Evolutionary conservation across 108 stramenopile genomes (phyloP).

Genomic region (Bacterosira constricta): DNA sequence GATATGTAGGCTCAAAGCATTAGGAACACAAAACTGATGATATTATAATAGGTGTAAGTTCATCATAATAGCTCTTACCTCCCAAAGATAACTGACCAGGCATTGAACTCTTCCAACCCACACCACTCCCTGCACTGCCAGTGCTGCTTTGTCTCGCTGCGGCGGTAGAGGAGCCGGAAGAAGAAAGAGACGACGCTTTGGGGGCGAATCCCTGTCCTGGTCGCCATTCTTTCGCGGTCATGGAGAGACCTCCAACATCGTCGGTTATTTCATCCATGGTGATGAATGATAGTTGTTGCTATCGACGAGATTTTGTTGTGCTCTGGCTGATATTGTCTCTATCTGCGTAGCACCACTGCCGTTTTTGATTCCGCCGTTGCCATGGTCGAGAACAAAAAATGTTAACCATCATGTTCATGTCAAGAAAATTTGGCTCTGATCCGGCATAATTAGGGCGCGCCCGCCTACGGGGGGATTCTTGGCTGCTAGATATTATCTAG

Average conservation of each 20-base stretch:
- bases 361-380: too few relatives aligned
- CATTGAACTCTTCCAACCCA: neutral
- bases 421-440: too few relatives aligned
- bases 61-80: conserved; percentile 15
- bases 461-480: too few relatives aligned
- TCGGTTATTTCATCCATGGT: conserved; percentile 34
- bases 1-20: neutral
- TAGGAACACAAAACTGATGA: neutral
- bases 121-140: conserved; percentile 12
- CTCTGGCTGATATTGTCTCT: too few relatives aligned
- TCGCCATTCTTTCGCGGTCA: conserved; percentile 47
- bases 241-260: conserved; percentile 23
- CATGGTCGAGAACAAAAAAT: too few relatives aligned
- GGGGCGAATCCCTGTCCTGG: conserved; percentile 29
- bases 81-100: conserved; percentile 17
- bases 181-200: neutral
- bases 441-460: too few relatives aligned
- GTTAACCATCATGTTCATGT: too few relatives aligned
- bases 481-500: too few relatives aligned
- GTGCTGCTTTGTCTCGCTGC: conserved; percentile 5
- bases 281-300: neutral
- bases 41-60: neutral
- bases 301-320: too few relatives aligned
- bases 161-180: neutral
- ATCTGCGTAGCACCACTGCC: too few relatives aligned